Evolutionary conservation across 2,329 filamentous ascomycete species (phyloP).

Genomic region (Septoria linicola): DNA sequence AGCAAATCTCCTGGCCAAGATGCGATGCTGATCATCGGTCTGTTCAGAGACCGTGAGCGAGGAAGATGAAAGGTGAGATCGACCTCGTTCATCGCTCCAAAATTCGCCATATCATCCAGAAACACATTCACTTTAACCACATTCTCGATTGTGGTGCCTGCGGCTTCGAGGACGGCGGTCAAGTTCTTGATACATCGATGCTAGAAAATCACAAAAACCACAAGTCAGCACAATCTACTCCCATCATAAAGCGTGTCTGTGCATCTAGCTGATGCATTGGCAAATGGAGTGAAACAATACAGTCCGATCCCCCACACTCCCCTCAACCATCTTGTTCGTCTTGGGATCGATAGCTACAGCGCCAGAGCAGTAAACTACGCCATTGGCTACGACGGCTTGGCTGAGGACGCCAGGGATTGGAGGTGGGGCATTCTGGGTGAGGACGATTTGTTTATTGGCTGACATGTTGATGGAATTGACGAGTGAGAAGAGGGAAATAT

Average conservation of each 20-base stretch:
- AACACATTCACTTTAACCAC: constrained; percentile 68
- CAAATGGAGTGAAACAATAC: constrained; percentile 44
- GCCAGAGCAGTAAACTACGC: constrained; percentile 70
- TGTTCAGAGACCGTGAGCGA: no score
- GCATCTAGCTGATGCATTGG: no score
- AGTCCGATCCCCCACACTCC: constrained; percentile 55
- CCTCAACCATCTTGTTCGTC: constrained; percentile 57
- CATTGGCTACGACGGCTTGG: constrained; percentile 49
- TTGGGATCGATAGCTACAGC: constrained; percentile 58
- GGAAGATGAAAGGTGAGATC: background rate
- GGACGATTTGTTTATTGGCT: constrained; percentile 31
- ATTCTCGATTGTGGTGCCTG: constrained; percentile 59
- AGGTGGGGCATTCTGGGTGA: constrained; percentile 32
- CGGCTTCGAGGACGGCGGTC: constrained; percentile 58
- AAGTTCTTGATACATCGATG: constrained; percentile 62
- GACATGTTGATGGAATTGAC: constrained; percentile 19
- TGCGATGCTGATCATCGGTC: no score
- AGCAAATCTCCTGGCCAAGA: no score
- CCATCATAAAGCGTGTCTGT: no score
- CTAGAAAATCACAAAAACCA: no score
- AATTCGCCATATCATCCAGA: constrained; percentile 64
- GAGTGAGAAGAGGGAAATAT: background rate
- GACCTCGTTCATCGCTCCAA: constrained; percentile 56
- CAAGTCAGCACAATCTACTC: no score
- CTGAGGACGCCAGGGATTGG: constrained; percentile 32